phyloP scores from a whole-genome alignment of 345 rosid genomes.

The Fremontodendron californicum region DNA sequence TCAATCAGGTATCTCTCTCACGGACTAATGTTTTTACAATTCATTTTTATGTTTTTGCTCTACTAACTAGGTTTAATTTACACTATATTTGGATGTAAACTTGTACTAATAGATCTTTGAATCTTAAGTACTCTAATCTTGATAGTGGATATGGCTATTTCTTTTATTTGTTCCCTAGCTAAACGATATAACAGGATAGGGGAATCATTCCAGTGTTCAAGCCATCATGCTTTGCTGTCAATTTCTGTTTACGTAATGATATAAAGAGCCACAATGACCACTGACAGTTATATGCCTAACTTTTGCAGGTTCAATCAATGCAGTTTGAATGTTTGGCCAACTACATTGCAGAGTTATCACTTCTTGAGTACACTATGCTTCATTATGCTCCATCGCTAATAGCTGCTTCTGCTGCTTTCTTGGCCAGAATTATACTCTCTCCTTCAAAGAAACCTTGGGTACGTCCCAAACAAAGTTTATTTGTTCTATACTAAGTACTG shows the following conservation, averaged over 20 bases:
- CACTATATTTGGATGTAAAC: background rate
- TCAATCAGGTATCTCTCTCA: constrained; percentile 19
- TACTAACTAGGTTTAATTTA: background rate
- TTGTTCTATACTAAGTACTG: background rate
- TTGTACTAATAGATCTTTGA: background rate
- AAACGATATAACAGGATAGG: background rate
- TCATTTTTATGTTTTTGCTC: background rate
- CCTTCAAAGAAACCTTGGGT: constrained; percentile 39
- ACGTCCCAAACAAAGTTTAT: background rate
- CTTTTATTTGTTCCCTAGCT: background rate
- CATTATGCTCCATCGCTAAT: constrained; percentile 28
- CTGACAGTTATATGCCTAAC: background rate
- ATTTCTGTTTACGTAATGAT: background rate
- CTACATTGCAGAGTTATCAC: constrained; percentile 33
- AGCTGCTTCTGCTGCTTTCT: constrained; percentile 36
- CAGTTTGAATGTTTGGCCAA: constrained; percentile 37
- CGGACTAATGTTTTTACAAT: background rate
- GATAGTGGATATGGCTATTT: background rate
- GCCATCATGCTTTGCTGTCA: background rate
- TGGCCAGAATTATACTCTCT: constrained; percentile 30
- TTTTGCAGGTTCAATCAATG: constrained; percentile 23
- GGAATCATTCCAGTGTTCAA: background rate
- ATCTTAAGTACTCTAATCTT: background rate
- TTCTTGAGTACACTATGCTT: constrained; percentile 31
- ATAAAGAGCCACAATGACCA: background rate